Conservation (phyloP, 108 stramenopile species). For the Craspedostauros australis region DNA sequence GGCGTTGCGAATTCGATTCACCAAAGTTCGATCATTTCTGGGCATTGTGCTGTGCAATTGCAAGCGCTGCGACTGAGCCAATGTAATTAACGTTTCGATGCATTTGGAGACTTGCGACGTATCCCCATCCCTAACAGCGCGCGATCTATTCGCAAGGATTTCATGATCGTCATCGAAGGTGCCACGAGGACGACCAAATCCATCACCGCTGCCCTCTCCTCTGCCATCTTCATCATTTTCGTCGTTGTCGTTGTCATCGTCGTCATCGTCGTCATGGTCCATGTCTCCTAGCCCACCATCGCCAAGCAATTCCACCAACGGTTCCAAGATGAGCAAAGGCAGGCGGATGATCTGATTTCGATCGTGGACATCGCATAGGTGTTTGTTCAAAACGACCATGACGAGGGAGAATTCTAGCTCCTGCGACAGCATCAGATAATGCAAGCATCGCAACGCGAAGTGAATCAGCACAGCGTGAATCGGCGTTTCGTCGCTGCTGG, state of each 20-base stretch:
- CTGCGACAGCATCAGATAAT: constrained; percentile 49
- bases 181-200: too few relatives aligned
- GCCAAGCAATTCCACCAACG: constrained; percentile 50
- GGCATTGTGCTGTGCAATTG: constrained; percentile 16
- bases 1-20: constrained; percentile 21
- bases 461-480: constrained; percentile 20
- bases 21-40: constrained; percentile 9
- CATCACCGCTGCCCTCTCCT: too few relatives aligned
- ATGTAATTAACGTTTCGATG: constrained; percentile 39
- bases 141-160: too few relatives aligned
- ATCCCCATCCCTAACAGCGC: too few relatives aligned
- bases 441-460: constrained; percentile 44
- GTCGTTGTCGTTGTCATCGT: constrained; percentile 19
- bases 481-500: not conserved
- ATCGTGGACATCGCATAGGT: constrained; percentile 38
- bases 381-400: constrained; percentile 59
- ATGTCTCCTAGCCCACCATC: constrained; percentile 47
- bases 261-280: constrained; percentile 23
- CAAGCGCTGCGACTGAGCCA: constrained; percentile 22
- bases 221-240: constrained; percentile 12
- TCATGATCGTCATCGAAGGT: too few relatives aligned
- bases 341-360: constrained; percentile 25
- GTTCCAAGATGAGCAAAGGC: constrained; percentile 39
- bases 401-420: constrained; percentile 73
- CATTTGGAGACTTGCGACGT: constrained; percentile 34